Evolutionary conservation across 352 stramenopile genomes (phyloP).

Genomic region (Globisporangium solare): DNA sequence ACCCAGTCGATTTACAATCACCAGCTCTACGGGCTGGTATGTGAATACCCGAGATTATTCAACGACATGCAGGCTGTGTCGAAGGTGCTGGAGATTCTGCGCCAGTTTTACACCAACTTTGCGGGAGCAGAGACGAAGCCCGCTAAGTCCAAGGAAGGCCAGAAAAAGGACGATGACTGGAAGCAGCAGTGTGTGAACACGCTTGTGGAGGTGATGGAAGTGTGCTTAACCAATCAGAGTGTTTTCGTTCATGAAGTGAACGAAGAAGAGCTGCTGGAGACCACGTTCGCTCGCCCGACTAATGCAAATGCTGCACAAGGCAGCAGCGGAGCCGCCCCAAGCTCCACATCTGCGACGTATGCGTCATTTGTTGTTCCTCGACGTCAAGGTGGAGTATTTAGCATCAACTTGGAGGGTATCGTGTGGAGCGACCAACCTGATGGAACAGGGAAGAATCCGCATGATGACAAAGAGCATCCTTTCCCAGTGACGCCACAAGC

Average conservation of each 20-base stretch:
- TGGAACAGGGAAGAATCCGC: constrained; percentile 11
- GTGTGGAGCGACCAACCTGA: constrained; percentile 70
- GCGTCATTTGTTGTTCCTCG: constrained; percentile 20
- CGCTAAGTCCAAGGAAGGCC: constrained; percentile 8
- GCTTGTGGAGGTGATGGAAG: constrained; percentile 68
- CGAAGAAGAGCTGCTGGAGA: constrained; percentile 68
- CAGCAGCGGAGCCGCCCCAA: constrained; percentile 3
- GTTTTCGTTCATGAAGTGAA: constrained; percentile 59
- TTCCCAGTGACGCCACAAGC: constrained; percentile 9
- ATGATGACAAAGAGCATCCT: constrained; percentile 19
- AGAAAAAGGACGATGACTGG: constrained; percentile 65
- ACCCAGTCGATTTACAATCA: constrained; percentile 81
- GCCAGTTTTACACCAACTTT: constrained; percentile 37
- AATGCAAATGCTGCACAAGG: constrained; percentile 10
- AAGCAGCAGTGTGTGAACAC: constrained; percentile 74
- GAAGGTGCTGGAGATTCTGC: constrained; percentile 63
- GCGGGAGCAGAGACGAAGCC: constrained; percentile 6
- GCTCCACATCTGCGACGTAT: constrained; percentile 5
- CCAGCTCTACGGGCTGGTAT: constrained; percentile 69
- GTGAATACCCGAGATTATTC: constrained; percentile 57
- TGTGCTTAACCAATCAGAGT: constrained; percentile 76
- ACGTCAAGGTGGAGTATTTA: constrained; percentile 63
- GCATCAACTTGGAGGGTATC: constrained; percentile 74
- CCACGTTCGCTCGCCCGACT: constrained; percentile 43
- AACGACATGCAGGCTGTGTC: constrained; percentile 59